Conservation (phyloP, 805 yeast species). For the Cyberlindnera bimundalis region DNA sequence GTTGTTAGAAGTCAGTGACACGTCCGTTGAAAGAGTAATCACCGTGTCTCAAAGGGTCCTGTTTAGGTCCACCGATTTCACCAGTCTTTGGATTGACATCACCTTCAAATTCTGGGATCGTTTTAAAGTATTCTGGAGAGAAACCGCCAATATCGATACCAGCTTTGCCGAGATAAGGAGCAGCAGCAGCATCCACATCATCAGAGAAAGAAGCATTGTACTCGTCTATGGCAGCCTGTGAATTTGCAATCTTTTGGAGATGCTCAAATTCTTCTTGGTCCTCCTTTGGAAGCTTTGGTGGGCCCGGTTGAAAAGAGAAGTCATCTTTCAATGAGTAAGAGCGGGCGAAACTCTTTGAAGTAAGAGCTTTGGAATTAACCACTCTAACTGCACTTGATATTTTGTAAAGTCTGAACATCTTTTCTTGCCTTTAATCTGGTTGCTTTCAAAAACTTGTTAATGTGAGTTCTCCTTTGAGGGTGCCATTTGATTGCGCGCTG, state of each 20-base stretch:
- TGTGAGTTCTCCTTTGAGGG: too few species aligned
- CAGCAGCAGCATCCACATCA: constrained; percentile 31
- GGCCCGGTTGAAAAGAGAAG: constrained; percentile 34
- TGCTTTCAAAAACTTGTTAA: too few species aligned
- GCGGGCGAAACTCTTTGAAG: constrained; percentile 9
- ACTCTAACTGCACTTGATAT: not conserved
- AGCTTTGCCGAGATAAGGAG: constrained; percentile 38
- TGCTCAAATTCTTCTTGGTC: constrained; percentile 91
- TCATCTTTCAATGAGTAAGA: constrained; percentile 22
- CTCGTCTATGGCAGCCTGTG: constrained; percentile 75
- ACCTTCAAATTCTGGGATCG: constrained; percentile 94
- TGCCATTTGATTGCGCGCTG: not conserved
- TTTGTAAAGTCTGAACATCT: constrained; percentile 1
- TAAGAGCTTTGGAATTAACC: not conserved
- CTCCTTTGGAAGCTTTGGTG: constrained; percentile 73
- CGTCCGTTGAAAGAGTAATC: constrained; percentile 96
- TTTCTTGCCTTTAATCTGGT: not conserved
- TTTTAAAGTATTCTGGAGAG: constrained; percentile 67
- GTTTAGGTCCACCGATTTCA: constrained; percentile 96
- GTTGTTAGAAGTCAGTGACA: constrained; percentile 92
- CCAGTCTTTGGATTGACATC: constrained; percentile 92
- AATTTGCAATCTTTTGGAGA: constrained; percentile 74
- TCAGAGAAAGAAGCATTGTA: constrained; percentile 48
- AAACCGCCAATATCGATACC: constrained; percentile 66
- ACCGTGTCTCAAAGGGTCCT: constrained; percentile 87